A percentile compares a stretch with the other conserved stretches of the same genome.
These are phyloP conservation scores for Leccinum subgranulosum DNA, from an alignment of 768 basidiomycete species.

Conservation along the genomic window DNA sequence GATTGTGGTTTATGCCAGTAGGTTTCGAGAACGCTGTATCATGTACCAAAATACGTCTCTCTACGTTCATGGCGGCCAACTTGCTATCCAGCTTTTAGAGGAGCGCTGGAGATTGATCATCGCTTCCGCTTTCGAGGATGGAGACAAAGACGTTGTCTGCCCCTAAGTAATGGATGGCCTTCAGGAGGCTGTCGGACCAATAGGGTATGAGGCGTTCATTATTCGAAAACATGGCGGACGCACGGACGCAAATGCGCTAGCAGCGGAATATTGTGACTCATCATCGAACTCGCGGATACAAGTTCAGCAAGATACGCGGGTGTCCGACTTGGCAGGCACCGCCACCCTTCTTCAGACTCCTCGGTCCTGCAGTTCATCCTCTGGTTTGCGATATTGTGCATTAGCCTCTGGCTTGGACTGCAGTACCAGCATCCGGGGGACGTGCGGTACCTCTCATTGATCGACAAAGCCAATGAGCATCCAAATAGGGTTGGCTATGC, in stretches of 20 bases:
- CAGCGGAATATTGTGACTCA: not conserved
- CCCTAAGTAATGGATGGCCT: constrained; percentile 38
- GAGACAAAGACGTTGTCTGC: constrained; percentile 40
- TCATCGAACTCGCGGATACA: not conserved
- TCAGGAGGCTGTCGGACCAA: constrained; percentile 36
- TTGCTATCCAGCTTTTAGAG: constrained; percentile 9
- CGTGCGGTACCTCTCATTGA: constrained; percentile 9
- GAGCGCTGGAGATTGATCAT: constrained; percentile 9
- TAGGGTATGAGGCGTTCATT: constrained; percentile 37
- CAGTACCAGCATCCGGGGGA: constrained; percentile 5
- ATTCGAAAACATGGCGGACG: constrained; percentile 42
- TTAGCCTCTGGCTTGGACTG: constrained; percentile 1
- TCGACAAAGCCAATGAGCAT: constrained; percentile 9
- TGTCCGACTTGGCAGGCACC: not conserved
- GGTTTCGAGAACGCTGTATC: constrained; percentile 11
- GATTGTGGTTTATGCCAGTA: not conserved
- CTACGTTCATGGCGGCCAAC: constrained; percentile 10
- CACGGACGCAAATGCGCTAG: not conserved
- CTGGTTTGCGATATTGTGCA: constrained; percentile 6
- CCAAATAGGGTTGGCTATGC: constrained; percentile 13
- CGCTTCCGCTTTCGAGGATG: constrained; percentile 37
- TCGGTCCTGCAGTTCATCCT: not conserved
- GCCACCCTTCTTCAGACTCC: not conserved
- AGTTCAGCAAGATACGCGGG: not conserved
- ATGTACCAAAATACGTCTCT: constrained; percentile 10